Conservation (phyloP, 1,284 basidiomycete species). For the Ceratobasidium sp. region DNA sequence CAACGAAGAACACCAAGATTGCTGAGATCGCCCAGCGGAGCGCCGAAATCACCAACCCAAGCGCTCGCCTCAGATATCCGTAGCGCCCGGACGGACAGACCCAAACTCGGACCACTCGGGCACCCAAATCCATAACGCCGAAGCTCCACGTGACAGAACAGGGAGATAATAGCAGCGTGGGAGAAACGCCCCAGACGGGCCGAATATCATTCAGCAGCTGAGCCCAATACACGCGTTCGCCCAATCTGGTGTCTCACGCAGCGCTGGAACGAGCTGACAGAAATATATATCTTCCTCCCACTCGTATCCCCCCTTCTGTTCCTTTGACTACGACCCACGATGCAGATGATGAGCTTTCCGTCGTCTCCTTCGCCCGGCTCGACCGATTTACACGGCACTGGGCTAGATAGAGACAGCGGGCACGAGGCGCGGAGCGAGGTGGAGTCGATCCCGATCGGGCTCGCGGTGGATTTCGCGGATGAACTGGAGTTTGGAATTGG, state of each 20-base stretch:
- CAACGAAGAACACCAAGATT: too few relatives aligned
- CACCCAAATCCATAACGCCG: too few relatives aligned
- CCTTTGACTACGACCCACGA: background rate
- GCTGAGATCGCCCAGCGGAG: too few relatives aligned
- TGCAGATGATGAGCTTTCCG: slow-evolving; percentile 1
- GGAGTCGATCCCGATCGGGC: slow-evolving; percentile 32
- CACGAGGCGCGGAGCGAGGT: slow-evolving; percentile 23
- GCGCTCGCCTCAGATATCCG: too few relatives aligned
- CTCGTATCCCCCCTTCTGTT: background rate
- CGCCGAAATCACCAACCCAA: too few relatives aligned
- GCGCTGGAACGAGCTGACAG: background rate
- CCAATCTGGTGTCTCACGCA: slow-evolving; percentile 1
- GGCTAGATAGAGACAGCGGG: background rate
- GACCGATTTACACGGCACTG: background rate
- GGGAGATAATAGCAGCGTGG: slow-evolving; percentile 11
- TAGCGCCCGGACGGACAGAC: too few relatives aligned
- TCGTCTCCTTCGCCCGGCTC: slow-evolving; percentile 1
- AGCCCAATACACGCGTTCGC: background rate
- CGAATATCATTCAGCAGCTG: slow-evolving; percentile 9
- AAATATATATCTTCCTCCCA: background rate
- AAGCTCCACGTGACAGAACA: background rate
- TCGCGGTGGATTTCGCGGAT: slow-evolving; percentile 33
- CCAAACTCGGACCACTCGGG: too few relatives aligned
- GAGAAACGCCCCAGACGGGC: slow-evolving; percentile 33
- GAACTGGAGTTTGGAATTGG: slow-evolving; percentile 29